Conservation (phyloP, 257 asterid genomes). For the Anisodus tanguticus region DNA sequence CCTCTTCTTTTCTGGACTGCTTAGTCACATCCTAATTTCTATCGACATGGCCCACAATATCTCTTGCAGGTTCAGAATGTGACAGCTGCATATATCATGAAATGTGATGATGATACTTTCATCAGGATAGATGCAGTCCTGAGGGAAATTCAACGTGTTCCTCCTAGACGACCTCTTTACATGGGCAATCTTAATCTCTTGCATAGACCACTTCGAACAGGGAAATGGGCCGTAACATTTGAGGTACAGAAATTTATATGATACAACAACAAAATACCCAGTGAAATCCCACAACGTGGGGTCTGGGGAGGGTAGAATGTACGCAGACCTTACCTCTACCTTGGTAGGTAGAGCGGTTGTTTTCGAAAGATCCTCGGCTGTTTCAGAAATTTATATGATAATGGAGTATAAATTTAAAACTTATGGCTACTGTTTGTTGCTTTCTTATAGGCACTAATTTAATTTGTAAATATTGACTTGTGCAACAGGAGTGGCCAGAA, state of each 20-base stretch:
- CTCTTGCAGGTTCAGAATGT: constrained; percentile 70
- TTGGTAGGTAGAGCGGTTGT: too few relatives aligned
- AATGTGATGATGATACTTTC: constrained; percentile 94
- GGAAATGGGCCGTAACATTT: constrained; percentile 96
- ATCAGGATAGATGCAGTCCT: constrained; percentile 76
- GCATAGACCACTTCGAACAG: constrained; percentile 93
- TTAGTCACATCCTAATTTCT: background rate
- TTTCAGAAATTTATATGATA: background rate
- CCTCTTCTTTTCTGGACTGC: constrained; percentile 22
- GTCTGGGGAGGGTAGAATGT: too few relatives aligned
- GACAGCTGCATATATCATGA: constrained; percentile 81
- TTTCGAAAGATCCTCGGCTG: too few relatives aligned
- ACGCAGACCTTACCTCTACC: too few relatives aligned
- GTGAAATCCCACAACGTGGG: too few relatives aligned
- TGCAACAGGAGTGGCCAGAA: constrained; percentile 95
- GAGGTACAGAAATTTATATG: constrained; percentile 54
- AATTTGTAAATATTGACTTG: constrained; percentile 14
- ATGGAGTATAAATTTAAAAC: background rate
- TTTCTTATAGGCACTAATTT: background rate
- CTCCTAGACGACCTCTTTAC: constrained; percentile 68
- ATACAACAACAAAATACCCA: too few relatives aligned
- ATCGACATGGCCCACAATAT: constrained; percentile 35
- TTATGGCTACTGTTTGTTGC: background rate
- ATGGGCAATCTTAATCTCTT: constrained; percentile 91
- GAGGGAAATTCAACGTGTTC: constrained; percentile 61